phyloP scores from a whole-genome alignment of 148 eudicot genomes.

The Rhododendron ovatum region DNA sequence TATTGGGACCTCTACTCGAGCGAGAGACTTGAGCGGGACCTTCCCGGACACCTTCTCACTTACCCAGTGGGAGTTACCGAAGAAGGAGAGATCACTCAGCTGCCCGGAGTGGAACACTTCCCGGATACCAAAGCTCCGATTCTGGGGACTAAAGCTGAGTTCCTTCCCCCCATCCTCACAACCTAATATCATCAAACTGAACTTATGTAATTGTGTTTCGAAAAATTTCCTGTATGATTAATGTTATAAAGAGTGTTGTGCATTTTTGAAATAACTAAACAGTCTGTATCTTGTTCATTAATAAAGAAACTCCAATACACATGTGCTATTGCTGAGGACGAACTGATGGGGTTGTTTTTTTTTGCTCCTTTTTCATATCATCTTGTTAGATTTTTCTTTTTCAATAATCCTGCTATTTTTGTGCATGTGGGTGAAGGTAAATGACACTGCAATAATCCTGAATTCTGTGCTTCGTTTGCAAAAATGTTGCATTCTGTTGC shows the following conservation, averaged over 20 bases:
- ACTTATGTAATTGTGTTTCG: neutral
- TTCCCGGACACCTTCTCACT: slow-evolving; percentile 39
- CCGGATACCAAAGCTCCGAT: slow-evolving; percentile 34
- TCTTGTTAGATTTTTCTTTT: neutral
- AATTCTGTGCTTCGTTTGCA: too few relatives aligned
- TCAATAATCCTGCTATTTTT: too few relatives aligned
- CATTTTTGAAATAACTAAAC: neutral
- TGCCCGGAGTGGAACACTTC: slow-evolving; percentile 26
- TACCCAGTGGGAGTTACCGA: slow-evolving; percentile 31
- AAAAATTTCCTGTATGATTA: neutral
- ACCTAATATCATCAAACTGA: neutral
- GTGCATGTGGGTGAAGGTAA: too few relatives aligned
- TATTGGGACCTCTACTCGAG: slow-evolving; percentile 40
- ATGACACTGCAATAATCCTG: too few relatives aligned
- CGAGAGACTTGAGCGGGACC: slow-evolving; percentile 28
- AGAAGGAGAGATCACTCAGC: slow-evolving; percentile 33
- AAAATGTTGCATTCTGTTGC: too few relatives aligned
- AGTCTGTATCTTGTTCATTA: neutral
- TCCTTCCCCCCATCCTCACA: slow-evolving; percentile 14
- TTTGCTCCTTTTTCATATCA: neutral
- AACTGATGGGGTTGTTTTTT: neutral
- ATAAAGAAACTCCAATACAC: neutral
- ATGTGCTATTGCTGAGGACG: neutral
- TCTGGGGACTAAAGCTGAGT: slow-evolving; percentile 26
- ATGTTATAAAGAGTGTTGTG: neutral